Evolutionary conservation across 495 filamentous ascomycete genomes (phyloP), one percentile per base, ranked within the genome.

Genomic region (Aspergillus ellipticus): DNA sequence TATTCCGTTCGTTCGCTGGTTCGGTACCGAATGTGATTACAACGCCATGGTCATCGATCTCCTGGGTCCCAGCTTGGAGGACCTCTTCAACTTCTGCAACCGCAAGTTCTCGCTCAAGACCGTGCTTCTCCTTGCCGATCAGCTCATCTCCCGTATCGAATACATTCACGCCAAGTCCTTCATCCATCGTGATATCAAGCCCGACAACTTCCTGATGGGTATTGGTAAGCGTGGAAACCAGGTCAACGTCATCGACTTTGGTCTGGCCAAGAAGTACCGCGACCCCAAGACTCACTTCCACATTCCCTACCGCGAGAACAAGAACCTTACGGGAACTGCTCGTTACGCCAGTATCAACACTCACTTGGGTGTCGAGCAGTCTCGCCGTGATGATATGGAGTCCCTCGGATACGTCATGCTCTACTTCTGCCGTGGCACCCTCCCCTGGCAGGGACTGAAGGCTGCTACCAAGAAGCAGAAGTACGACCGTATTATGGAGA

Each of bases 21-120:
- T 97, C 76, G 95, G 95, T 59, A 99, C 95, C 53, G 95, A 99
- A 75, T 99, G 95, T 75, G 95, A 99, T 77, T 99, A 99, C 84
- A 97, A 99, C 76, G 95, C 95, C 66, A 99, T 99, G 95, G 95
- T 99, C 47, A 88, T 99, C 60, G 95, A 99, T 67, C 85, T 99
- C 16, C 89, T 99, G 37, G 95, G 95, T 49, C 95, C 95, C 55
- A 96, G 90, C 70, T 79, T 99, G 80, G 95, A 99, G 76, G 95
- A 99, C 70, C 81, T 99, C n/a, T 99, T 99, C 91, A 99, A 99
- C 84, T 99, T 99, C 74, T 99, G 95, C 86, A 99, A 97, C 84
- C 88, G 95, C 70, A 99, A 99, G 73, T 99, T 97, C 82, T 96
- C 94, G 9, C 77, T 99, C 61, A 99, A 99, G 88, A 99, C 95